Evolutionary conservation across 1,139 yeast species (phyloP).

Genomic region (Blastobotrys elegans): DNA sequence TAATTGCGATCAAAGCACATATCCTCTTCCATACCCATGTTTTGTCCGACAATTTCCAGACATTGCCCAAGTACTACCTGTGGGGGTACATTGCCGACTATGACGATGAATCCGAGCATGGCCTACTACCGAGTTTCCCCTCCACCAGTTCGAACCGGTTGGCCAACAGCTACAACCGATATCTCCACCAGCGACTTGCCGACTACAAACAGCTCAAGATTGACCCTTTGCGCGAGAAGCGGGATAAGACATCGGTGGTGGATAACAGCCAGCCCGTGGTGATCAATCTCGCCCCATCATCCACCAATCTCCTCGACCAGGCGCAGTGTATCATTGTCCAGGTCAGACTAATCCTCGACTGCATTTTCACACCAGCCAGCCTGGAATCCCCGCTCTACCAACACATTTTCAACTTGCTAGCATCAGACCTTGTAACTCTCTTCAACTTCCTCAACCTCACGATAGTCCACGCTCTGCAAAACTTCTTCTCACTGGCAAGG

Average conservation of each 20-base stretch:
- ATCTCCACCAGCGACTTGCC: slow-evolving; percentile 22
- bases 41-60: slow-evolving; percentile 19
- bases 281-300: slow-evolving; percentile 16
- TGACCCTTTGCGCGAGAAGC: slow-evolving; percentile 26
- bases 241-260: slow-evolving; percentile 19
- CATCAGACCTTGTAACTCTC: slow-evolving; percentile 25
- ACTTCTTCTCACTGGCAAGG: slow-evolving; percentile 23
- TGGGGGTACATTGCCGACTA: slow-evolving; percentile 11
- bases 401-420: slow-evolving; percentile 22
- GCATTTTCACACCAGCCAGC: slow-evolving; percentile 20
- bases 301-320: slow-evolving; percentile 22
- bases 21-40: slow-evolving; percentile 23
- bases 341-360: slow-evolving; percentile 24
- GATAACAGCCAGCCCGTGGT: slow-evolving; percentile 15
- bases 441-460: slow-evolving; percentile 24
- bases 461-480: slow-evolving; percentile 24
- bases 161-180: slow-evolving; percentile 23
- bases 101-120: slow-evolving; percentile 7
- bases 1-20: slow-evolving; percentile 23
- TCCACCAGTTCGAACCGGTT: slow-evolving; percentile 16
- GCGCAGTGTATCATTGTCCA: slow-evolving; percentile 24
- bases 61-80: slow-evolving; percentile 13
- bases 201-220: slow-evolving; percentile 20
- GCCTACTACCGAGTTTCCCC: slow-evolving; percentile 14
- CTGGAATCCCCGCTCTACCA: slow-evolving; percentile 21